Evolutionary conservation across 2,329 filamentous ascomycete genomes (phyloP).

Genomic region (Aspergillus ustus): DNA sequence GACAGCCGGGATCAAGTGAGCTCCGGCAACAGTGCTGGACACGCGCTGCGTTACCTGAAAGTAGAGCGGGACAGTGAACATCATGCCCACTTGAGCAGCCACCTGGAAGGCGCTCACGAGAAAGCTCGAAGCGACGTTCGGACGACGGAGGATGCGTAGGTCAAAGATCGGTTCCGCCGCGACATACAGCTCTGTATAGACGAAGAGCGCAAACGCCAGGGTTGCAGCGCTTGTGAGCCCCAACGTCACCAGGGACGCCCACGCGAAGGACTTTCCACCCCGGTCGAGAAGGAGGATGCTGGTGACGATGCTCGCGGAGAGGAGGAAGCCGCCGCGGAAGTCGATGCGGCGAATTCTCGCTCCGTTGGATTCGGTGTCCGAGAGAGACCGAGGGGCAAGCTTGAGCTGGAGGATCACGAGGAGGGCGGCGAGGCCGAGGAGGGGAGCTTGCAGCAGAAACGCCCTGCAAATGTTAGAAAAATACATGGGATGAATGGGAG

Average conservation of each 20-base stretch:
- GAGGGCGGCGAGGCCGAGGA: slow-evolving; percentile 33
- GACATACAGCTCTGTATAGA: slow-evolving; percentile 36
- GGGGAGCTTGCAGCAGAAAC: slow-evolving; percentile 35
- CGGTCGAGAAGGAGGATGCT: slow-evolving; percentile 55
- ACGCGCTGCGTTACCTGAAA: slow-evolving; percentile 67
- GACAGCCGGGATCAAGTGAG: slow-evolving; percentile 70
- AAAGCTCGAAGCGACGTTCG: slow-evolving; percentile 37
- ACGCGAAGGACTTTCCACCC: slow-evolving; percentile 49
- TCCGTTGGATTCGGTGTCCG: not conserved
- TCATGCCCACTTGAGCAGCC: slow-evolving; percentile 64
- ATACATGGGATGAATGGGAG: rapidly evolving
- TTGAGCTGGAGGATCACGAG: slow-evolving; percentile 53
- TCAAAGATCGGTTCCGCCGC: slow-evolving; percentile 43
- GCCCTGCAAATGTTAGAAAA: slow-evolving; percentile 25
- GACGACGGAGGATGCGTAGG: slow-evolving; percentile 37
- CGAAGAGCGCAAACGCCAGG: slow-evolving; percentile 29
- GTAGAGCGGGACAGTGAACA: slow-evolving; percentile 71
- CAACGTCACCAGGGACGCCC: slow-evolving; percentile 31
- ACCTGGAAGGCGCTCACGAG: slow-evolving; percentile 57
- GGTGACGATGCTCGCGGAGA: slow-evolving; percentile 49
- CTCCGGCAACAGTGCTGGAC: slow-evolving; percentile 62
- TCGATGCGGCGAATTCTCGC: slow-evolving; percentile 59
- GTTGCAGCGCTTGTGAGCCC: slow-evolving; percentile 22
- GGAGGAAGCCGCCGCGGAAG: slow-evolving; percentile 59
- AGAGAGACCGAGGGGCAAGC: slow-evolving; percentile 10